Percentiles rank a stretch among this genome's conserved stretches.
Conservation (phyloP, 495 filamentous ascomycete genomes). For the Penicillium flavigenum region DNA sequence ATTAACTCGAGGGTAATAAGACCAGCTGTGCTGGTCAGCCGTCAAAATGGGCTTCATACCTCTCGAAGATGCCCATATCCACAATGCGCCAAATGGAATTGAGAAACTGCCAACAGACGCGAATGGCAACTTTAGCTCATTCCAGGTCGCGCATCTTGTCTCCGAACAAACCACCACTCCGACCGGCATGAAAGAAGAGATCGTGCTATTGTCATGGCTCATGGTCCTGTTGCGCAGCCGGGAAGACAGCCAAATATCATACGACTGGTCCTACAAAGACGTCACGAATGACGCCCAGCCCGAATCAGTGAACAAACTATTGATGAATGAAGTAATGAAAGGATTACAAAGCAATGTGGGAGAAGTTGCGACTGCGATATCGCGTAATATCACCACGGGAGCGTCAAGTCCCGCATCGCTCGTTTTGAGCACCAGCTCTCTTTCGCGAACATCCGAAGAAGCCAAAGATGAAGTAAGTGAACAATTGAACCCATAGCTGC, state of each 20-base stretch:
- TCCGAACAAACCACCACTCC: conserved; percentile 15
- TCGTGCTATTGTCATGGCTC: conserved; percentile 46
- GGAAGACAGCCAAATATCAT: conserved; percentile 39
- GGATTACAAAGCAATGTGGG: conserved; percentile 27
- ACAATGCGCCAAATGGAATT: conserved; percentile 9
- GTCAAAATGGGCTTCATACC: conserved; percentile 34
- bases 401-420: conserved; percentile 17
- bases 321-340: conserved; percentile 26
- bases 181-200: conserved; percentile 39
- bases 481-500: neutral
- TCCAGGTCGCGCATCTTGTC: conserved; percentile 22
- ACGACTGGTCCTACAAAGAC: conserved; percentile 38
- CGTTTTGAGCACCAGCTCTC: conserved; percentile 32
- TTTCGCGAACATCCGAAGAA: conserved; percentile 21
- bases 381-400: conserved; percentile 19
- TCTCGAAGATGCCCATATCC: conserved; percentile 13
- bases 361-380: conserved; percentile 23
- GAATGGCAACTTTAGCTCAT: conserved; percentile 16
- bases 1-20: conserved; percentile 9
- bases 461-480: conserved; percentile 30
- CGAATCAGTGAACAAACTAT: conserved; percentile 14
- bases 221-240: conserved; percentile 39
- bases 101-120: conserved; percentile 1
- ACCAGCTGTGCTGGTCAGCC: conserved; percentile 17
- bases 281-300: conserved; percentile 1